Percentiles rank a stretch among this genome's conserved stretches.
Evolutionary conservation across 345 rosid species (phyloP).

Genomic region (Arabis alpina): DNA sequence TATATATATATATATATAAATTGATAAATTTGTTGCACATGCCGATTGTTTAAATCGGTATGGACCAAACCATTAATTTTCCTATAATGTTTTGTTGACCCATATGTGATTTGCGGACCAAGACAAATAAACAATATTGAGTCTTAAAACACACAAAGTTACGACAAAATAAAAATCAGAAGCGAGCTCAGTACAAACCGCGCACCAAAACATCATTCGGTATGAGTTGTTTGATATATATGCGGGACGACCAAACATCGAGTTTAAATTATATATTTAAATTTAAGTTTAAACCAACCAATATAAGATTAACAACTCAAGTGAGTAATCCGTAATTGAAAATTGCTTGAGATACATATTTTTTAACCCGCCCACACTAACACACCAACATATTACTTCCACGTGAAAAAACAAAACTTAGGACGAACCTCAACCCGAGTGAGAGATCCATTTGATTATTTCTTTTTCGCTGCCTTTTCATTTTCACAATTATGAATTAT

Average conservation of each 20-base stretch:
- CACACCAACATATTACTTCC: neutral
- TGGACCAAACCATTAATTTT: no score
- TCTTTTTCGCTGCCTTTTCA: neutral
- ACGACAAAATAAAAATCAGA: neutral
- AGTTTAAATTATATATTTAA: no score
- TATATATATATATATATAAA: no score
- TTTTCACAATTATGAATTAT: constrained; percentile 3
- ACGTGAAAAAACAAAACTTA: neutral
- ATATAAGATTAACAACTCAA: no score
- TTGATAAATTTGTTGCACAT: no score
- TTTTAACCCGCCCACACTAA: no score
- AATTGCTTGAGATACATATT: no score
- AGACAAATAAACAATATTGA: constrained; percentile 1
- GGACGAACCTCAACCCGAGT: neutral
- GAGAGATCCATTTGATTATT: neutral
- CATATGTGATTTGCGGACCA: constrained; percentile 16
- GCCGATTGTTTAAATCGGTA: no score
- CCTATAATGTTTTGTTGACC: constrained; percentile 9
- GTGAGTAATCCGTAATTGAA: no score
- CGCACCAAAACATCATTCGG: neutral
- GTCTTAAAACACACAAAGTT: neutral
- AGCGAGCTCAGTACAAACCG: neutral
- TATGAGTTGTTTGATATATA: constrained; percentile 19
- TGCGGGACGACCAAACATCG: constrained; percentile 24
- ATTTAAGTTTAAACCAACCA: no score